phyloP scores from a whole-genome alignment of 129 eudicot species.

The Artemisia tridentata region DNA sequence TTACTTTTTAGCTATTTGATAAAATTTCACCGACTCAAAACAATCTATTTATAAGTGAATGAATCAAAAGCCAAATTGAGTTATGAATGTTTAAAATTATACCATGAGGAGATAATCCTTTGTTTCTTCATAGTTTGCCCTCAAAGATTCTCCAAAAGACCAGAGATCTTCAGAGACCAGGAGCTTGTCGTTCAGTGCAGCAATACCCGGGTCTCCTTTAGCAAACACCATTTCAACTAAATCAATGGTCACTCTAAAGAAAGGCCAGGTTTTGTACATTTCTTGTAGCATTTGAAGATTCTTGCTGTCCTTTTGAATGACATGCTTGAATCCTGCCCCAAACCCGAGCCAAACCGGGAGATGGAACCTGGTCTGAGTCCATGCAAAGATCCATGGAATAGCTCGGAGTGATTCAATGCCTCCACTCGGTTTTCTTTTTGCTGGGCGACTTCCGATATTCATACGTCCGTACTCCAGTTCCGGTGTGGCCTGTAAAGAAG shows the following conservation, averaged over 20 bases:
- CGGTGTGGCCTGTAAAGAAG: slow-evolving; percentile 72
- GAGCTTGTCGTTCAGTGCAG: slow-evolving; percentile 87
- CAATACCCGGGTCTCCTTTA: slow-evolving; percentile 95
- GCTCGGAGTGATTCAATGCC: slow-evolving; percentile 98
- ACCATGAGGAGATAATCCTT: slow-evolving; percentile 81
- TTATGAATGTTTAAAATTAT: slow-evolving; percentile 21
- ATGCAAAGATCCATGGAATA: slow-evolving; percentile 98
- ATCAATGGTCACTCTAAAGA: slow-evolving; percentile 97
- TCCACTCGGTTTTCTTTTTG: slow-evolving; percentile 93
- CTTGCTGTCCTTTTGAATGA: slow-evolving; percentile 56
- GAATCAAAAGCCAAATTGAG: neutral
- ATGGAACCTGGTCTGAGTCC: slow-evolving; percentile 98
- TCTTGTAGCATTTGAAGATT: slow-evolving; percentile 76
- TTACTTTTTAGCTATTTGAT: neutral
- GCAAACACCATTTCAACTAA: slow-evolving; percentile 97
- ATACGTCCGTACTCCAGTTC: slow-evolving; percentile 95
- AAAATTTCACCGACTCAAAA: neutral
- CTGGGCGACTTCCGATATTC: slow-evolving; percentile 98
- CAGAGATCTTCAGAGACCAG: slow-evolving; percentile 85
- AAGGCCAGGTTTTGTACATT: slow-evolving; percentile 96
- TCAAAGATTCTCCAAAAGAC: slow-evolving; percentile 71
- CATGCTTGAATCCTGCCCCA: slow-evolving; percentile 87
- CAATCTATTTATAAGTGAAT: neutral
- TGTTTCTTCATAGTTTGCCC: slow-evolving; percentile 77
- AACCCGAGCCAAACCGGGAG: slow-evolving; percentile 99